Conservation (phyloP, 306 rosid genomes). For the Vigna angularis region DNA sequence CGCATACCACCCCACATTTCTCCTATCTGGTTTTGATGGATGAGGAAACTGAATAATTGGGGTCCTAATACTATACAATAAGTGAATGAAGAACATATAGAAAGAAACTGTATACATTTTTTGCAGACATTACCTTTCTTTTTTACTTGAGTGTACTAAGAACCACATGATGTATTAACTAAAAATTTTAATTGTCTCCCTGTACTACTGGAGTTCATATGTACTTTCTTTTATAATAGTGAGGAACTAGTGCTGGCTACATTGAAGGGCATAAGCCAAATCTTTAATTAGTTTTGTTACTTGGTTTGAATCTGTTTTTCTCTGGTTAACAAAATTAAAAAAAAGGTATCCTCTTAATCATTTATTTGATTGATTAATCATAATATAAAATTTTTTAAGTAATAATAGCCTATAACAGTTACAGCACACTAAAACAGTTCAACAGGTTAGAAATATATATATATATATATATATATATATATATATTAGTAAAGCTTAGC, state of each 20-base stretch:
- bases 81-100: slow-evolving; percentile 55
- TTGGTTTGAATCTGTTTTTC: slow-evolving; percentile 3
- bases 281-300: slow-evolving; percentile 17
- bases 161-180: slow-evolving; percentile 44
- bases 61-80: slow-evolving; percentile 60
- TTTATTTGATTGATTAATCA: not conserved
- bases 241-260: slow-evolving; percentile 28
- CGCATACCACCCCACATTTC: slow-evolving; percentile 59
- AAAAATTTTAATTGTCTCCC: slow-evolving; percentile 34
- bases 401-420: not conserved
- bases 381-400: not conserved
- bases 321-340: not conserved
- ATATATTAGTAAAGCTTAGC: too few relatives aligned
- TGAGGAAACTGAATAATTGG: slow-evolving; percentile 60
- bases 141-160: slow-evolving; percentile 39
- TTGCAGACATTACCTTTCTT: slow-evolving; percentile 52
- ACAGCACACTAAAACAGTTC: not conserved
- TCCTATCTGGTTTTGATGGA: slow-evolving; percentile 49
- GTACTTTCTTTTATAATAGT: slow-evolving; percentile 37
- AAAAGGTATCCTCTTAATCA: not conserved
- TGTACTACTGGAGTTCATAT: slow-evolving; percentile 36
- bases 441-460: not conserved
- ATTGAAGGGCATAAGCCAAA: slow-evolving; percentile 29
- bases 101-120: slow-evolving; percentile 51
- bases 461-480: not conserved